Evolutionary conservation across 345 rosid genomes (phyloP).

Genomic region (Euphorbia pulcherrima): DNA sequence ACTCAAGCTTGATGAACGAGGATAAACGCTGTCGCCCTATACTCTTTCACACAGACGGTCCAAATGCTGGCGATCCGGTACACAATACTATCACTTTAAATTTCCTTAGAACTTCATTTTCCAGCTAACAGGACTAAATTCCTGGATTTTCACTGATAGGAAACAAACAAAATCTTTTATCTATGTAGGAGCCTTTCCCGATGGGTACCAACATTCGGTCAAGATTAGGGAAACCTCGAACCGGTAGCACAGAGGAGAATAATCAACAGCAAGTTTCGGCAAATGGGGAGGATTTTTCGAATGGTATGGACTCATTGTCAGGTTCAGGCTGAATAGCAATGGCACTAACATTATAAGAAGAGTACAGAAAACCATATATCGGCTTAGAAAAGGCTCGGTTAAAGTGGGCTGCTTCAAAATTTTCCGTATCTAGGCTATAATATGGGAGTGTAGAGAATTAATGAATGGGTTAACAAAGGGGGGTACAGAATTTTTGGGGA

Average conservation of each 20-base stretch:
- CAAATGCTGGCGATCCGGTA: constrained; percentile 89
- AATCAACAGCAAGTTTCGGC: constrained; percentile 40
- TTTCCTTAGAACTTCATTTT: too few species aligned
- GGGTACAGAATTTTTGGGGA: constrained; percentile 42
- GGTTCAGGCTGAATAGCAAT: constrained; percentile 32
- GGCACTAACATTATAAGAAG: constrained; percentile 35
- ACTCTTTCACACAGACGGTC: constrained; percentile 81
- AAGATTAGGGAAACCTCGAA: constrained; percentile 66
- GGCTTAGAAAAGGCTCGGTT: constrained; percentile 37
- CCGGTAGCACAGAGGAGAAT: constrained; percentile 44
- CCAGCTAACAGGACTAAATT: too few species aligned
- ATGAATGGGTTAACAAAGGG: constrained; percentile 21
- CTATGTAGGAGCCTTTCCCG: constrained; percentile 73
- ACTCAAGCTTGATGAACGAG: constrained; percentile 89
- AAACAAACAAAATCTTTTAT: background rate
- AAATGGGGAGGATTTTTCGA: constrained; percentile 56
- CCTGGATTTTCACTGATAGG: background rate
- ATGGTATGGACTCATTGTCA: constrained; percentile 44
- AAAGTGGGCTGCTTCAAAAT: constrained; percentile 25
- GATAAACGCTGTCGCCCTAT: constrained; percentile 91
- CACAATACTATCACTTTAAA: background rate
- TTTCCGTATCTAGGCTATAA: constrained; percentile 22
- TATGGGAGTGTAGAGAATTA: constrained; percentile 29
- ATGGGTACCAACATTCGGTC: constrained; percentile 67
- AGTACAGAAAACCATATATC: constrained; percentile 27